phyloP scores from a whole-genome alignment of 495 filamentous ascomycete genomes.

The Lasiosphaeria ovina region DNA sequence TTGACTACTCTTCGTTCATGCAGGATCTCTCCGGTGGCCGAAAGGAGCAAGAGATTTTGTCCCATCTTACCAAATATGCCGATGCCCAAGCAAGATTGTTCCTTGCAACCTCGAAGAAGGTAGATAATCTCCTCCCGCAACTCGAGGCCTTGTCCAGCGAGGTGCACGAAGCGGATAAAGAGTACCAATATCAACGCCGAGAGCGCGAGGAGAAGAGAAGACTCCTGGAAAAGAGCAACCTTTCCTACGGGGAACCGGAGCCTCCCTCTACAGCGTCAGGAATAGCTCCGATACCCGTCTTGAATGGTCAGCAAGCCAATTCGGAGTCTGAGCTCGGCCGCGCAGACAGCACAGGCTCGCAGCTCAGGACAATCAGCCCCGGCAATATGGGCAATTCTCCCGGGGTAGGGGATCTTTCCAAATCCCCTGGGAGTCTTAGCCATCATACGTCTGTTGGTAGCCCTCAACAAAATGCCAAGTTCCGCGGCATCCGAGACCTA shows the following conservation, averaged over 20 bases:
- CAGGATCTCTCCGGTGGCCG: slow-evolving; percentile 95
- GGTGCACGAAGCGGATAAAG: slow-evolving; percentile 88
- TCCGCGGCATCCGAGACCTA: slow-evolving; percentile 85
- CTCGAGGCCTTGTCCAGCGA: slow-evolving; percentile 88
- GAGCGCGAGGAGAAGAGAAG: slow-evolving; percentile 93
- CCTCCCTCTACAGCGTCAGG: slow-evolving; percentile 32
- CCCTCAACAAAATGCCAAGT: slow-evolving; percentile 61
- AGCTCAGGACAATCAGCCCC: slow-evolving; percentile 49
- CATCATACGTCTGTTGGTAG: slow-evolving; percentile 40
- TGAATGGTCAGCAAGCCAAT: slow-evolving; percentile 43
- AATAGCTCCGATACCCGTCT: slow-evolving; percentile 20
- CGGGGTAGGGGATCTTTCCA: slow-evolving; percentile 35
- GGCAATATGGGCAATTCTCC: slow-evolving; percentile 25
- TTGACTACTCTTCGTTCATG: slow-evolving; percentile 99
- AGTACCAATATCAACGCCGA: slow-evolving; percentile 88
- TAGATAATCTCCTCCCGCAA: slow-evolving; percentile 85
- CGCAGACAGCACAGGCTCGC: slow-evolving; percentile 69
- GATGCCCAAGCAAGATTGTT: slow-evolving; percentile 86
- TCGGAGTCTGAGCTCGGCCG: slow-evolving; percentile 66
- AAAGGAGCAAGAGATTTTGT: slow-evolving; percentile 96
- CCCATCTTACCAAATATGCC: slow-evolving; percentile 91
- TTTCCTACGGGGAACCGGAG: slow-evolving; percentile 75
- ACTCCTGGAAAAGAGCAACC: slow-evolving; percentile 82
- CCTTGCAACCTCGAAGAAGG: slow-evolving; percentile 75
- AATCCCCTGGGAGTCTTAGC: slow-evolving; percentile 44